phyloP scores from a whole-genome alignment of 75 land plant species.

The Cryptomeria japonica region DNA sequence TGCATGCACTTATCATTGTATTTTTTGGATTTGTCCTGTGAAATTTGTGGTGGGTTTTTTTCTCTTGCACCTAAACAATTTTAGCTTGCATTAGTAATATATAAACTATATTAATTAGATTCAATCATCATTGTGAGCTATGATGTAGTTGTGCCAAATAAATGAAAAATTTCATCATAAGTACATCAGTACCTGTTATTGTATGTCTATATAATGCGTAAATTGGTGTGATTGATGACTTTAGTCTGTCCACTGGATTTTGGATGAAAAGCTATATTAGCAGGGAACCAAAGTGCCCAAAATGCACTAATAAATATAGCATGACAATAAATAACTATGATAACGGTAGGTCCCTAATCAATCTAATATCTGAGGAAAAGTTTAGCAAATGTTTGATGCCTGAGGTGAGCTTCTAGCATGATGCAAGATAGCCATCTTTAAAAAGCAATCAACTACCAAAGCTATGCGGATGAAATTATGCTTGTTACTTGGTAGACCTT shows the following conservation, averaged over 20 bases:
- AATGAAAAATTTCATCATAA: neutral
- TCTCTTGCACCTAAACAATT: too few species aligned
- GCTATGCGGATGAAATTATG: too few species aligned
- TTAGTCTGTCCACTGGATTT: neutral
- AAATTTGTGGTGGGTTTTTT: too few species aligned
- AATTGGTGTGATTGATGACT: too few species aligned
- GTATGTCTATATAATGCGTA: neutral
- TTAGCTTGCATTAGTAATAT: neutral
- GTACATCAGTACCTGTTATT: neutral
- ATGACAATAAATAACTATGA: neutral
- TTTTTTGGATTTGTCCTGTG: too few species aligned
- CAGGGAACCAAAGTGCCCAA: neutral
- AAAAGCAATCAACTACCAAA: too few species aligned
- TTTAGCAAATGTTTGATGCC: too few species aligned
- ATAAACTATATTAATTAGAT: neutral
- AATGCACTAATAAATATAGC: neutral
- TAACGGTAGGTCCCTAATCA: neutral
- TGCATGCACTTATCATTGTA: too few species aligned
- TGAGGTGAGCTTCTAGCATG: too few species aligned
- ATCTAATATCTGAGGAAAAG: too few species aligned
- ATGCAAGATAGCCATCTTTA: too few species aligned
- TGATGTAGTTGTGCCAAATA: neutral
- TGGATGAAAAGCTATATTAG: neutral
- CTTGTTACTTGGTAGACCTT: too few species aligned
- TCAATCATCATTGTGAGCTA: neutral